Evolutionary conservation across 495 filamentous ascomycete species (phyloP).

Genomic region (Lasiosphaeria miniovina): DNA sequence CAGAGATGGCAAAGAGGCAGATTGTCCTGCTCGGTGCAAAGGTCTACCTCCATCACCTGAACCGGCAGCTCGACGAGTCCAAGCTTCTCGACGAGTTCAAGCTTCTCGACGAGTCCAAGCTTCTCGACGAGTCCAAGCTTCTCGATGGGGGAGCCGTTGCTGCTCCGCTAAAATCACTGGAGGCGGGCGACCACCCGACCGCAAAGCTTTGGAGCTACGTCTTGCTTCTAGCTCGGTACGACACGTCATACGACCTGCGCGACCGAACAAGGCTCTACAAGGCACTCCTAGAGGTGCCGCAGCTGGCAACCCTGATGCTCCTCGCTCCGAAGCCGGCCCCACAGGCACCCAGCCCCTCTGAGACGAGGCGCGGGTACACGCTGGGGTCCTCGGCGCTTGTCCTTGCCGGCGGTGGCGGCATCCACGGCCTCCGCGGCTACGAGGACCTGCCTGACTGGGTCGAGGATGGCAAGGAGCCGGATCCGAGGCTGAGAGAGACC

Average conservation of each 20-base stretch:
- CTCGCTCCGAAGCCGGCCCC: conserved; percentile 93
- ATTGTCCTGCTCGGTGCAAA: conserved; percentile 91
- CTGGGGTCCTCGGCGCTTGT: conserved; percentile 84
- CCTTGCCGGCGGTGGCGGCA: conserved; percentile 67
- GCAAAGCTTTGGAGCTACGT: conserved; percentile 80
- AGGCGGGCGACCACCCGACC: conserved; percentile 63
- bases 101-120: too few species aligned
- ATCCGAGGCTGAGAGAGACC: conserved; percentile 64
- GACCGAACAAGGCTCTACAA: conserved; percentile 87
- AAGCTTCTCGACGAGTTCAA: conserved; percentile 26
- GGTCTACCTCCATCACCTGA: conserved; percentile 86
- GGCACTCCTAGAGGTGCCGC: conserved; percentile 72
- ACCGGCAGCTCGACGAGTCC: conserved; percentile 48
- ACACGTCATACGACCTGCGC: conserved; percentile 90
- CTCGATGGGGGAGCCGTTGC: conserved; percentile 14
- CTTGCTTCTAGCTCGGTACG: conserved; percentile 81
- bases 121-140: too few species aligned
- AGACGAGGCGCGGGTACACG: conserved; percentile 67
- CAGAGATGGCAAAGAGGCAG: conserved; percentile 81
- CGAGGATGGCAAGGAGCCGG: conserved; percentile 72
- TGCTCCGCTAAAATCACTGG: conserved; percentile 26
- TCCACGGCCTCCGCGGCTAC: conserved; percentile 72
- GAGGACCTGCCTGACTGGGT: conserved; percentile 83
- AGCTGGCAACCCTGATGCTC: conserved; percentile 85
- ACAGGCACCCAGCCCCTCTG: conserved; percentile 78